Percentiles rank a stretch among this genome's conserved stretches.
These are phyloP conservation scores for Vicia faba DNA, from an alignment of 306 rosid species.

Conservation along the genomic window DNA sequence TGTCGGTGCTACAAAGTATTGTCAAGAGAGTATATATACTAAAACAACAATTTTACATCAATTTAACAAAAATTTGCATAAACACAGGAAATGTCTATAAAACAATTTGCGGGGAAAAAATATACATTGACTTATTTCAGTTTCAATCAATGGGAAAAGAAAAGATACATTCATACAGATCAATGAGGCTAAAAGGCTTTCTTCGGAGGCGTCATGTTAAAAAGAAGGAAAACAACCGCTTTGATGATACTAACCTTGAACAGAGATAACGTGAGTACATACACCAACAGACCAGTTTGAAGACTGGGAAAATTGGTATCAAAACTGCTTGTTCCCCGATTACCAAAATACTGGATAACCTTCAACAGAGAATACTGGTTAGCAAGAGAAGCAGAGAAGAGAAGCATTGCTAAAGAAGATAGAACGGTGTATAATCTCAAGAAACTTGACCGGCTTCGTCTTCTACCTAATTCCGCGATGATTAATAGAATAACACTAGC, in stretches of 20 bases:
- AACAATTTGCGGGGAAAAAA: background rate
- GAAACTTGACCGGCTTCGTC: constrained; percentile 58
- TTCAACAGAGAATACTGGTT: constrained; percentile 41
- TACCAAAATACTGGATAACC: constrained; percentile 28
- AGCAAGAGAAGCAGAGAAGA: constrained; percentile 47
- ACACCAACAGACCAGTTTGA: constrained; percentile 43
- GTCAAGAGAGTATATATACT: too few relatives aligned
- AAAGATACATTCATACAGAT: constrained; percentile 24
- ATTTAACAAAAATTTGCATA: background rate
- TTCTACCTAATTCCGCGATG: constrained; percentile 70
- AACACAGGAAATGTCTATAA: background rate
- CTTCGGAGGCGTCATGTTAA: constrained; percentile 81
- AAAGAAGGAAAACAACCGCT: constrained; percentile 47
- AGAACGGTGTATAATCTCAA: constrained; percentile 58
- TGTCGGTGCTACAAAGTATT: too few relatives aligned
- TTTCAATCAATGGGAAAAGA: background rate
- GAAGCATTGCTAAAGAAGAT: constrained; percentile 48
- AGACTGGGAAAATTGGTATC: constrained; percentile 16
- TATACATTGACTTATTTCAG: background rate
- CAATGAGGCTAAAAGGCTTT: constrained; percentile 46
- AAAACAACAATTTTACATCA: too few relatives aligned
- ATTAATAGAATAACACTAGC: constrained; percentile 51
- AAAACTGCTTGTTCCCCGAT: background rate
- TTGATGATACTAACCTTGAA: constrained; percentile 36
- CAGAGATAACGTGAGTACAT: constrained; percentile 31